phyloP scores from a whole-genome alignment of 192 early-diverging fungal genomes.

The Rhizophlyctis rosea region DNA sequence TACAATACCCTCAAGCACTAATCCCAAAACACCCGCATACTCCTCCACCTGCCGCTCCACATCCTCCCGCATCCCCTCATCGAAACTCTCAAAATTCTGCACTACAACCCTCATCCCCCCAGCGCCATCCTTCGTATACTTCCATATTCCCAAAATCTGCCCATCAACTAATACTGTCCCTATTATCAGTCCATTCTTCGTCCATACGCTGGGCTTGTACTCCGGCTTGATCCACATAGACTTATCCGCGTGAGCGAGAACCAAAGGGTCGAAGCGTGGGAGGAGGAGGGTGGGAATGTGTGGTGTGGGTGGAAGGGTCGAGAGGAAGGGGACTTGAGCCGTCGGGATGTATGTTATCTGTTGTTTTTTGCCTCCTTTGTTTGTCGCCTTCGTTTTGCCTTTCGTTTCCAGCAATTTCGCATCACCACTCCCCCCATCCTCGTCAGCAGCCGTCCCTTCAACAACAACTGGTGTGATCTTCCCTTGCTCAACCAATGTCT shows the following conservation, averaged over 20 bases:
- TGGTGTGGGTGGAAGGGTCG: background rate
- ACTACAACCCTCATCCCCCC: no score
- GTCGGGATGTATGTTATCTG: background rate
- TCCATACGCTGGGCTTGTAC: conserved; percentile 14
- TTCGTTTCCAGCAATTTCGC: no score
- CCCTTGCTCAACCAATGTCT: no score
- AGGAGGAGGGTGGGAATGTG: conserved; percentile 3
- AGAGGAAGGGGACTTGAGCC: background rate
- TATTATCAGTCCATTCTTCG: conserved; percentile 19
- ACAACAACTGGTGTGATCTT: no score
- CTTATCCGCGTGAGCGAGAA: conserved; percentile 19
- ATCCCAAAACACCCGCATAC: no score
- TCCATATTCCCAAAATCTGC: conserved; percentile 15
- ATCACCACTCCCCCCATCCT: no score
- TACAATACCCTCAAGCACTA: no score
- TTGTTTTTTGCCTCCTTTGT: background rate
- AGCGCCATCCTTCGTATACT: no score
- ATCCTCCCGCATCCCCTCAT: no score
- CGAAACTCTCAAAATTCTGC: no score
- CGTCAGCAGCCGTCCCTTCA: no score
- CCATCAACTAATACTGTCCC: conserved; percentile 12
- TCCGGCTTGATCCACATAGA: conserved; percentile 9
- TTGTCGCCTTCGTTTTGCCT: background rate
- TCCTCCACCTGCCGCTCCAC: no score
- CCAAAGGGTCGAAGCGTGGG: conserved; percentile 17